Percentiles rank a stretch among this genome's conserved stretches.
phyloP scores from a whole-genome alignment of 495 filamentous ascomycete species.

The Astrocystis sublimbata region DNA sequence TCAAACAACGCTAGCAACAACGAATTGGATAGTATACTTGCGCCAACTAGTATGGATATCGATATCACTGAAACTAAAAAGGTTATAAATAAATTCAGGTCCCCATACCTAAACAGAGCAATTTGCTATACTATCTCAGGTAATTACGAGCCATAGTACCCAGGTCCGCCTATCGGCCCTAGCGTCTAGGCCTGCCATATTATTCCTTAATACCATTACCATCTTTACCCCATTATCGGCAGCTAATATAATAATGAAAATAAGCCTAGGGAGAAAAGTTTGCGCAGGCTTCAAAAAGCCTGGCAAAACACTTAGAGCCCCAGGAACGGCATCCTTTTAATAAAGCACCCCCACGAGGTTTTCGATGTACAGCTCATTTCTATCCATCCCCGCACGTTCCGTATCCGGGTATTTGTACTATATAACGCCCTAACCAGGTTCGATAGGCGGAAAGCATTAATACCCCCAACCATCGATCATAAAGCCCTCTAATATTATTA shows the following conservation, averaged over 20 bases:
- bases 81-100: conserved; percentile 1
- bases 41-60: not conserved
- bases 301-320: not conserved
- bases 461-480: too few species aligned
- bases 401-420: too few species aligned
- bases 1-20: not conserved
- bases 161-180: not conserved
- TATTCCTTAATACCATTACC: not conserved
- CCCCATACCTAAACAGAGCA: not conserved
- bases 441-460: too few species aligned
- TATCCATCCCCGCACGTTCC: too few species aligned
- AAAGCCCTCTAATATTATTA: too few species aligned
- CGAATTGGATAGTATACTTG: not conserved
- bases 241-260: not conserved
- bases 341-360: too few species aligned
- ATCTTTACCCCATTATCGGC: not conserved
- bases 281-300: not conserved
- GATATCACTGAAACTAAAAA: not conserved
- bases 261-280: not conserved
- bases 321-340: conserved; percentile 3
- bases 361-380: too few species aligned
- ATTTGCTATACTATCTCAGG: not conserved
- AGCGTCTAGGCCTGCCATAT: conserved; percentile 4
- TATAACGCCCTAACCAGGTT: too few species aligned
- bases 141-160: not conserved